Evolutionary conservation across 228 moss, liverwort and hornwort genomes (phyloP).

Genomic region (Sphagnum fallax): DNA sequence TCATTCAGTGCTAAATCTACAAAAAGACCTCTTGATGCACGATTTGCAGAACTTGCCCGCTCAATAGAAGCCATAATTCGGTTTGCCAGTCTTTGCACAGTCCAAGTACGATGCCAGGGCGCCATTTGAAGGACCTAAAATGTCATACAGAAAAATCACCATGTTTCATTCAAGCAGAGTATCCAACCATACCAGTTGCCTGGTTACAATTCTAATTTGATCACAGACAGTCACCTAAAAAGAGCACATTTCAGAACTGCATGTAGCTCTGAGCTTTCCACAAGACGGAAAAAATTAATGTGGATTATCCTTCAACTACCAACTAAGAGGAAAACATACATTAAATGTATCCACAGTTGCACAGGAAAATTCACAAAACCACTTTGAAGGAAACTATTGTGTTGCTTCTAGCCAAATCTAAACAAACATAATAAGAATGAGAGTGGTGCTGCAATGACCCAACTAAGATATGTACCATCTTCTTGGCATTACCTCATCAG

Average conservation of each 20-base stretch:
- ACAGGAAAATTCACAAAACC: too few relatives aligned
- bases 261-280: neutral
- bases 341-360: too few relatives aligned
- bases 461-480: too few relatives aligned
- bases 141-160: neutral
- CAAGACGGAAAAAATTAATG: too few relatives aligned
- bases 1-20: conserved; percentile 41
- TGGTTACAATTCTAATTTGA: too few relatives aligned
- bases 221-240: too few relatives aligned
- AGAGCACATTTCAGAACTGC: too few relatives aligned
- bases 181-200: neutral
- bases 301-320: too few relatives aligned
- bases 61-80: conserved; percentile 50
- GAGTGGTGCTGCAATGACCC: neutral
- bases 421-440: too few relatives aligned
- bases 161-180: neutral
- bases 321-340: too few relatives aligned
- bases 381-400: too few relatives aligned
- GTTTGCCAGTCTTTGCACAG: conserved; percentile 61
- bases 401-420: too few relatives aligned
- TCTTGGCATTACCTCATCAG: conserved; percentile 64
- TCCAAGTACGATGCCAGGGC: conserved; percentile 71
- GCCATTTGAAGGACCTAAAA: conserved; percentile 60
- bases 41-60: conserved; percentile 63
- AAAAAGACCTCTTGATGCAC: conserved; percentile 42